Evolutionary conservation across 192 early-diverging fungal genomes (phyloP).

Genomic region (Geranomyces michiganensis): DNA sequence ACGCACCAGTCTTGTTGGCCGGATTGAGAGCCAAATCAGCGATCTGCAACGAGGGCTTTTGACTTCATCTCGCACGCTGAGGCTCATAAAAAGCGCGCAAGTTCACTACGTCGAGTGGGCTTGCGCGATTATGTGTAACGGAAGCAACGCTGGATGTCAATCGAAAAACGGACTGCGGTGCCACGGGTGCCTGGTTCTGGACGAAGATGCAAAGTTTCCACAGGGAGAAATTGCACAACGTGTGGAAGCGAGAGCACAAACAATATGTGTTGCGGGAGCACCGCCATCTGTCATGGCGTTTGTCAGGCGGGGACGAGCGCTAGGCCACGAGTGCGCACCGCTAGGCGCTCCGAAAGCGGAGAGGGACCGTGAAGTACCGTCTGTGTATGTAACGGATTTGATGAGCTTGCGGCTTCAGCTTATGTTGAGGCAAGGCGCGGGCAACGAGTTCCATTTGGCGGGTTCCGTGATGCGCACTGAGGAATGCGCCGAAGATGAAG

Average conservation of each 20-base stretch:
- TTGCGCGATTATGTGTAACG: conserved; percentile 14
- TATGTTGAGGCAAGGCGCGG: background rate
- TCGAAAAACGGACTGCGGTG: background rate
- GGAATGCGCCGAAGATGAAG: background rate
- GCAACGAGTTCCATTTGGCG: too few species aligned
- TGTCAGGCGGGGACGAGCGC: conserved; percentile 17
- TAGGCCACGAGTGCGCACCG: conserved; percentile 13
- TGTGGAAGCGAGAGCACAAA: background rate
- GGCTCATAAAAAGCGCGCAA: background rate
- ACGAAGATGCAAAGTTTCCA: conserved; percentile 21
- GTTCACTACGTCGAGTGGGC: conserved; percentile 28
- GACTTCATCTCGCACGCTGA: background rate
- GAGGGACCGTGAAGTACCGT: background rate
- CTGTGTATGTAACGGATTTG: conserved; percentile 16
- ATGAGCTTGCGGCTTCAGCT: conserved; percentile 13
- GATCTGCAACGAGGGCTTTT: conserved; percentile 1
- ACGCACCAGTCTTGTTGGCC: background rate
- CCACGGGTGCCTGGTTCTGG: conserved; percentile 8
- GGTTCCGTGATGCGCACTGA: background rate
- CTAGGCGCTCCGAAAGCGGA: background rate
- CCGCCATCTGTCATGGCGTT: conserved; percentile 9
- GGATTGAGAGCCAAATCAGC: background rate
- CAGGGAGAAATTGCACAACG: background rate
- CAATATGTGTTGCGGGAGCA: conserved; percentile 14
- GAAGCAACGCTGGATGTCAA: conserved; percentile 8